Evolutionary conservation across 2,329 filamentous ascomycete species (phyloP), one percentile per base, ranked within the genome.

Genomic region (Talaromyces sp.): DNA sequence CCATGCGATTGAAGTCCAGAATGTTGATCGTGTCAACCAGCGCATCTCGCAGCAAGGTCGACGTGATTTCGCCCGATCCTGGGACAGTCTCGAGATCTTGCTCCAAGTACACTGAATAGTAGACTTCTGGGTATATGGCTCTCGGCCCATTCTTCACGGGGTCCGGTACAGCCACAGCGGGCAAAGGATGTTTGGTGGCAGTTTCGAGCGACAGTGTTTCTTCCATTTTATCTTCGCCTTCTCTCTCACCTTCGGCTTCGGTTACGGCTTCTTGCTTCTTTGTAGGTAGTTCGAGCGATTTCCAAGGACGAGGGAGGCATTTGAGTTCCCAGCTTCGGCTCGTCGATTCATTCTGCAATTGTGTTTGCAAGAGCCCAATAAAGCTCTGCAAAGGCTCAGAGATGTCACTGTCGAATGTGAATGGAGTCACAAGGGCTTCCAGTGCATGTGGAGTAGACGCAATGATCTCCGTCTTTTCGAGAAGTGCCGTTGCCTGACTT

Each of bases 391-490:
- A 85, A 7, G 82, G 78, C 66, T 88, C 84, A 27, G 86, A 86
- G 70, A 88, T 88, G 57, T 86, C 84, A 60, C 59, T 61, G 63
- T 89, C 75, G 2, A 82, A 73, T 62, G 87, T 87, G 75, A 94
- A 97, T 1, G 93, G 92, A 70, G 97, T 92, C 60, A 98, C 92
- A 63, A 97, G 81, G 33, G 88, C 84, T 75, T 97, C 93, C 41
- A 98, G 84, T 2, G 90, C 86, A 75, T 97, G 92, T 11, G 91
- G 90, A 68, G 95, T 93, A 2, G 90, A 91, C 11, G 94, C 93
- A 71, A 98, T 96, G 69, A 98, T 92, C 64, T 95, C 93, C 1
- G 95, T 98, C 82, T 96, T 97, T 69, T 96, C 91, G 75, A 99
- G 88, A 62, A 98, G 83, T 56, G 91, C 88, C 1, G 85, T 84